Conservation (phyloP, 1,284 basidiomycete species). For the Cystobasidium slooffiae region DNA sequence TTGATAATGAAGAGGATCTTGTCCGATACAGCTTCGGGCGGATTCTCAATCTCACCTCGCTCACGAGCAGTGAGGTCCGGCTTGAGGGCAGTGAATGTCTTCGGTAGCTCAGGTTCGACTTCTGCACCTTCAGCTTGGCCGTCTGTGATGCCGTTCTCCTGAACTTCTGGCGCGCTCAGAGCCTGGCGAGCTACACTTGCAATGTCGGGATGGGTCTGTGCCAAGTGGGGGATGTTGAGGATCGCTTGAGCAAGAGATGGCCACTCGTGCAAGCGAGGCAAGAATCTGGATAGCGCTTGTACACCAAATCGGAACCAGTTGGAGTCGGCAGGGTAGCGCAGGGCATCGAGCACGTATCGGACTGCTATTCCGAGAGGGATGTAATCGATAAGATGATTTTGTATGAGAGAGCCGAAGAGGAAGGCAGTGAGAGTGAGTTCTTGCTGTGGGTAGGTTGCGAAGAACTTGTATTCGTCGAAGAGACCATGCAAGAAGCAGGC, state of each 20-base stretch:
- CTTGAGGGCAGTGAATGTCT: conserved; percentile 59
- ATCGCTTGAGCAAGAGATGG: conserved; percentile 89
- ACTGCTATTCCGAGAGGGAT: conserved; percentile 96
- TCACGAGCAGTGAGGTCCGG: conserved; percentile 57
- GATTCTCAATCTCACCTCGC: conserved; percentile 64
- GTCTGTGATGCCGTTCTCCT: conserved; percentile 58
- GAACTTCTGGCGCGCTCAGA: conserved; percentile 61
- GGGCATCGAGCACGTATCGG: conserved; percentile 92
- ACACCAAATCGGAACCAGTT: conserved; percentile 96
- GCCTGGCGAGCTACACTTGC: conserved; percentile 73
- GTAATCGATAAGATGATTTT: conserved; percentile 89
- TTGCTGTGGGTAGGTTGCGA: conserved; percentile 92
- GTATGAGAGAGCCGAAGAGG: conserved; percentile 94
- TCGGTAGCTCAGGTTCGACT: conserved; percentile 56
- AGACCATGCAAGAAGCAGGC: conserved; percentile 99
- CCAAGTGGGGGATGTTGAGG: conserved; percentile 81
- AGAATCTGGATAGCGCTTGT: conserved; percentile 86
- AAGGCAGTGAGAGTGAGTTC: conserved; percentile 96
- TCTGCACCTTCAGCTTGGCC: conserved; percentile 58
- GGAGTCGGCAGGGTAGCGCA: conserved; percentile 84
- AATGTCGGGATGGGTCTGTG: conserved; percentile 86
- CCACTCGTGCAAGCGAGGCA: conserved; percentile 88
- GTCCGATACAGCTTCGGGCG: conserved; percentile 87
- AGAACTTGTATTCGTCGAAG: conserved; percentile 99
- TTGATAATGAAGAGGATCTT: conserved; percentile 97